Evolutionary conservation across 1,284 basidiomycete species (phyloP).

Genomic region (Rhodotorula sp.): DNA sequence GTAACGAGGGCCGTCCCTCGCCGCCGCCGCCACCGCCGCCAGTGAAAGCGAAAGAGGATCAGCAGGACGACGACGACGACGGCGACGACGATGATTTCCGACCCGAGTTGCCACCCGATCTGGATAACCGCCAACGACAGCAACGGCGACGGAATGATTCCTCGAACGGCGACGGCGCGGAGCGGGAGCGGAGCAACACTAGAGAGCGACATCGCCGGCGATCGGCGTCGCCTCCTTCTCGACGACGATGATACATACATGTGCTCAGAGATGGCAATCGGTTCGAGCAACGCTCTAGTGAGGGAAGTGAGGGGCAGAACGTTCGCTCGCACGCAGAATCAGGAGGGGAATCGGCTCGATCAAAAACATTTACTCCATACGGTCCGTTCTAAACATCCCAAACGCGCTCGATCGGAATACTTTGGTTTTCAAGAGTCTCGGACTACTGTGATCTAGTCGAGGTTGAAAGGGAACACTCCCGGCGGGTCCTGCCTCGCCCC

Average conservation of each 20-base stretch:
- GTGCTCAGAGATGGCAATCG: too few relatives aligned
- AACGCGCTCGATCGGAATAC: not conserved
- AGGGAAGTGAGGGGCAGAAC: too few relatives aligned
- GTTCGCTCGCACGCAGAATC: too few relatives aligned
- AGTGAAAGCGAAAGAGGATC: not conserved
- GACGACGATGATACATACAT: too few relatives aligned
- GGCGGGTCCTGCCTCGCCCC: not conserved
- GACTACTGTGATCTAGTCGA: not conserved
- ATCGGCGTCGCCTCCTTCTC: not conserved
- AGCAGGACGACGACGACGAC: not conserved
- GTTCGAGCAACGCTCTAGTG: too few relatives aligned
- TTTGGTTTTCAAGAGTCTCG: not conserved
- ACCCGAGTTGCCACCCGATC: not conserved
- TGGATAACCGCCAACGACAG: not conserved
- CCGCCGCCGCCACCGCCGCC: too few relatives aligned
- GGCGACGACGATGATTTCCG: not conserved
- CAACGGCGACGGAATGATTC: too few relatives aligned
- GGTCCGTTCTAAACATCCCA: not conserved
- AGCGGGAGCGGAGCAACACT: not conserved
- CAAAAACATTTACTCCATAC: too few relatives aligned
- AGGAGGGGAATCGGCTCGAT: too few relatives aligned
- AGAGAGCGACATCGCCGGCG: not conserved
- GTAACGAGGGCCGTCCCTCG: too few relatives aligned
- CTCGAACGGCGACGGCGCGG: too few relatives aligned
- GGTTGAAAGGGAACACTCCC: conserved; percentile 5